Percentiles rank a stretch among this genome's conserved stretches.
These are phyloP conservation scores for Teratosphaeria epicoccoides DNA, from an alignment of 2,329 filamentous ascomycete species.

Conservation along the genomic window DNA sequence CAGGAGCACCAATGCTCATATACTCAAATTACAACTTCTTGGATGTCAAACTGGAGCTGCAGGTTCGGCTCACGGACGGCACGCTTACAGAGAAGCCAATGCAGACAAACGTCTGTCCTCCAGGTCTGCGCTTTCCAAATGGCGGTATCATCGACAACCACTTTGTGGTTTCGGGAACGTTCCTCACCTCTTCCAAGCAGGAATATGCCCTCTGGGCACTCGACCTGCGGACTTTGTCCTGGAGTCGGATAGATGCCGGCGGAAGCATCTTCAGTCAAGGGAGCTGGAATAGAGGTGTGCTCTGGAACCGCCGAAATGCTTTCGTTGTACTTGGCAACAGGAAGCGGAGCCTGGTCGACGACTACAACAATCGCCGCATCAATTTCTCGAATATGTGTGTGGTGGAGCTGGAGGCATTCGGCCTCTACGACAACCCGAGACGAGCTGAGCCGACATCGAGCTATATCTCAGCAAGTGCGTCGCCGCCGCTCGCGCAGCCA, in stretches of 20 bases:
- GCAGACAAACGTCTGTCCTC: constrained; percentile 76
- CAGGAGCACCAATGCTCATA: constrained; percentile 68
- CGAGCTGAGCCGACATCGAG: constrained; percentile 66
- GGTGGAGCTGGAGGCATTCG: constrained; percentile 94
- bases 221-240: constrained; percentile 76
- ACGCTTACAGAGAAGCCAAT: constrained; percentile 78
- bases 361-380: constrained; percentile 95
- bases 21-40: constrained; percentile 99
- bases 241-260: constrained; percentile 92
- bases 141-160: constrained; percentile 91
- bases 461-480: constrained; percentile 72
- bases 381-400: constrained; percentile 96
- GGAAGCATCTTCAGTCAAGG: constrained; percentile 91
- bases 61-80: constrained; percentile 76
- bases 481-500: constrained; percentile 26
- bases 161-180: constrained; percentile 95
- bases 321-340: constrained; percentile 94
- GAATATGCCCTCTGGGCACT: constrained; percentile 96
- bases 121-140: constrained; percentile 88
- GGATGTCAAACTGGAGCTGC: constrained; percentile 90
- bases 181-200: constrained; percentile 93
- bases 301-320: constrained; percentile 88
- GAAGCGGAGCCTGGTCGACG: constrained; percentile 86
- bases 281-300: constrained; percentile 90
- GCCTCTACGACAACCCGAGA: constrained; percentile 90